A percentile compares a stretch with the other conserved stretches of the same genome.
Conservation (phyloP, 257 asterid species). For the Primulina eburnea region DNA sequence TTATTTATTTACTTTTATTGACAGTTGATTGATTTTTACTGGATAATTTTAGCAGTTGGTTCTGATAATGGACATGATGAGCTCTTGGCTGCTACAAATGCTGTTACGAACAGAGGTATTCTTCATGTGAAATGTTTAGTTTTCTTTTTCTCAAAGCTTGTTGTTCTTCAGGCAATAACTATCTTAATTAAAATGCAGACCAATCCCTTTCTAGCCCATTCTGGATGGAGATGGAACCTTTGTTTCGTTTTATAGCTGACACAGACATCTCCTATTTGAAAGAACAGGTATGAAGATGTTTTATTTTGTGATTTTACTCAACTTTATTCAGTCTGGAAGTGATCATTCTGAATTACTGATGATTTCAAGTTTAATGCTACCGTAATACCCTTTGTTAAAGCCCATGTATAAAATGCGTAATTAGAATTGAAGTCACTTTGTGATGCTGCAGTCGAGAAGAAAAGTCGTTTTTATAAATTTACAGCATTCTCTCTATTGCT, state of each 20-base stretch:
- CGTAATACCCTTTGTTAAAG: background rate
- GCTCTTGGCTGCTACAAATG: conserved; percentile 87
- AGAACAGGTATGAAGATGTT: conserved; percentile 55
- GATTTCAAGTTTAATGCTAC: background rate
- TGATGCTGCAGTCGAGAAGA: background rate
- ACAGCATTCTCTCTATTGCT: background rate
- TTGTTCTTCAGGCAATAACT: conserved; percentile 31
- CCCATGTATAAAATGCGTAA: background rate
- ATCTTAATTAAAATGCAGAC: conserved; percentile 43
- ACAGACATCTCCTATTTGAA: conserved; percentile 58
- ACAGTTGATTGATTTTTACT: conserved; percentile 21
- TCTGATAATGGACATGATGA: conserved; percentile 89
- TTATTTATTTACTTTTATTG: conserved; percentile 14
- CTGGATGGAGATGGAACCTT: conserved; percentile 82
- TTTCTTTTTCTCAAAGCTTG: conserved; percentile 19
- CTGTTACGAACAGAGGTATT: conserved; percentile 72
- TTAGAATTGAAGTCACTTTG: background rate
- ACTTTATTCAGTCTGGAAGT: conserved; percentile 18
- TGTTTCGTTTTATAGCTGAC: conserved; percentile 69
- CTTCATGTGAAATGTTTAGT: conserved; percentile 19
- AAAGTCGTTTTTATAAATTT: background rate
- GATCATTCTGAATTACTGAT: conserved; percentile 10
- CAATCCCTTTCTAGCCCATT: conserved; percentile 71
- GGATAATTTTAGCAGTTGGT: conserved; percentile 41
- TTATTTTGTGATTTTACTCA: conserved; percentile 22